Base-by-base conservation (phyloP, 306 rosid species). In the Neltuma alba region DNA sequence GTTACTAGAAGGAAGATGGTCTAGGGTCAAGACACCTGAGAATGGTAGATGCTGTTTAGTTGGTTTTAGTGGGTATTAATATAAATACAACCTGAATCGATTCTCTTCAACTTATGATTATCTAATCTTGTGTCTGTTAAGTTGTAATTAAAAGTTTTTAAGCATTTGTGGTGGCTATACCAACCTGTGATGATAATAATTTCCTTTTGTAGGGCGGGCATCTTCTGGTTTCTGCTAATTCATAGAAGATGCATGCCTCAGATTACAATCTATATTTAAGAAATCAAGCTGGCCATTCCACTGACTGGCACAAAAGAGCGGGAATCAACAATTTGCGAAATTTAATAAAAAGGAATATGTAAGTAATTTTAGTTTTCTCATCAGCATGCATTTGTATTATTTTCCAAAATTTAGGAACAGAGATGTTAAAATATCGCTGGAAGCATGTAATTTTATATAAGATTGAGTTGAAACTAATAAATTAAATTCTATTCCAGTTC, bases 301-400 rank as follows among this genome's bases (percentile, higher is more conserved):
- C 36, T 9, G 81, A 78, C 55, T 88, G 89, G 91, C 80, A 63
- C 7, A 60, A 69, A 13, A 70, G 48, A 76, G 54, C 75, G 2
- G 25, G 71, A 72, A 44, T 86, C 11, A 3, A 0, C 50, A 1
- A 9, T 41, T 1, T 6, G n/a, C 83, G 85, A 34, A 0, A 37
- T 55, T 57, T 14, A 33, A 76, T 81, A 13, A 63, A 75, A 44
- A 47, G 28, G 2, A 36, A 41, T 33, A 79, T 86, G 91, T 88
- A 74, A 88, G 91, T 78, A 40, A 47, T 40, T 7, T 11, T 20
- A 45, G 38, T 23, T 45, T n/a, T 48, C 13, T 18, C 2, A 15
- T 50, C 40, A 37, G 55, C 16, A 1, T 15, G 12, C 48, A 27
- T 25, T 55, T 40, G 40, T 42, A 9, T 50, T 31, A 38, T 20